Base-by-base conservation (phyloP, 2,329 filamentous ascomycete genomes). In the Pseudocercospora cruenta region DNA sequence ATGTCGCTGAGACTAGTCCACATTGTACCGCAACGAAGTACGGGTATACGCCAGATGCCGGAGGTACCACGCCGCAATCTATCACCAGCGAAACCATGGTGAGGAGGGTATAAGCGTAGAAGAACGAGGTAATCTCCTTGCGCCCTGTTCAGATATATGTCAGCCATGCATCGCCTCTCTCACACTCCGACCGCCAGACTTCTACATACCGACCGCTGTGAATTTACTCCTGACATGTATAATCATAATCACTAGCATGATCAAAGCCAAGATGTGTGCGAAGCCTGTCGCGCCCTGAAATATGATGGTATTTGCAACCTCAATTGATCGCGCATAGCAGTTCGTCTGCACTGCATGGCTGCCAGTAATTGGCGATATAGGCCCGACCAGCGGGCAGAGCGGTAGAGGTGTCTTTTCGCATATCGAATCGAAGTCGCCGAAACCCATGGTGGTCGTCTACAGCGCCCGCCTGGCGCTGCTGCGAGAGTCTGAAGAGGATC, bases 231-330 rank as follows among this genome's bases (percentile, higher is more conserved):
- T 88, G 69, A 99, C 92, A 80, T 99, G 95, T 70, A 99, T 85
- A 68, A 99, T 93, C 95, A 99, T 99, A 75, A 97, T 90, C 8
- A 94, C 91, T 3, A 93, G 96, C 94, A 99, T 97, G 73, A 89
- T 83, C 66, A 99, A 84, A 14, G 94, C 92, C 64, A 91, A 83
- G 72, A 99, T 98, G 80, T 99, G 95, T 82, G 95, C 92, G 76
- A 94, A 93, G 68, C 92, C 92, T 22, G 93, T 89, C 28, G 94
- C 95, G 76, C 90, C 92, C 81, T 98, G 90, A 79, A 99, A 99
- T 76, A 99, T 99, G 82, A 98, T 94, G 47, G 95, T 99, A 82
- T 99, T 99, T 72, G 94, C 95, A 72, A 98, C 81, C 80, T 97
- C 94, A 79, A 99, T 94, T 75, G 95, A 96, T 66, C 95, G 90